Evolutionary conservation across 768 basidiomycete genomes (phyloP), one percentile per base, ranked within the genome.

Genomic region (Suillus sp.): DNA sequence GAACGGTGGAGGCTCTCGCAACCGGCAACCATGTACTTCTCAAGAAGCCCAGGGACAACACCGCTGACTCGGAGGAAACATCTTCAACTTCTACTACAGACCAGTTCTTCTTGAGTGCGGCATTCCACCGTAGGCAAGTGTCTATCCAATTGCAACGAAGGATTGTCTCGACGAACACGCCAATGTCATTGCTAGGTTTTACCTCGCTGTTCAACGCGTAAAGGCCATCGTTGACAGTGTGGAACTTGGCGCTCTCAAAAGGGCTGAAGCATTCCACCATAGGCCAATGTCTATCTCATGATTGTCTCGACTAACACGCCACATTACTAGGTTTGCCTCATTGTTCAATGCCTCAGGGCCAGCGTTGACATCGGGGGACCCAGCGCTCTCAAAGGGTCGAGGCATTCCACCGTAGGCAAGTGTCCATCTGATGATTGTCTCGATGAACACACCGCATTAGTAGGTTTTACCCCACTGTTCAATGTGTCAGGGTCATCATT

Each of bases 11-110:
- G 66, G 83, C 86, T 10, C 80, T 89, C 11, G 70, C 72, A 11
- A 82, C 83, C 2, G 86, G 88, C 4, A 88, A 89, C 70, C 86
- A 88, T 64, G 86, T 88, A 34, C 75, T 88, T 11, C 74, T 87
- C 25, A 87, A 89, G 66, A 88, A 88, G 66, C 86, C 86, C 53
- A 80, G 74, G 45, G 75, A 79, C 25, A 68, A 81, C 59, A 83
- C 80, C 0, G 80, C 84, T 3, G 81, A n/a, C n/a, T n/a, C n/a
- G n/a, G n/a, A 80, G 34, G 85, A 88, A 72, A 78, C 72, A 77
- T 61, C 84, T 88, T 14, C 78, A 9, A 65, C 82, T 25, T 14
- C 78, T 10, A 65, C 82, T 27, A 84, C 86, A 1, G 72, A 81
- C 64, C 82, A 80, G 78, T 87, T 4, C 73, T 88, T 47, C 74